A percentile compares a stretch with the other conserved stretches of the same genome.
phyloP scores from a whole-genome alignment of 345 rosid genomes.

The Rhodomyrtus tomentosa region DNA sequence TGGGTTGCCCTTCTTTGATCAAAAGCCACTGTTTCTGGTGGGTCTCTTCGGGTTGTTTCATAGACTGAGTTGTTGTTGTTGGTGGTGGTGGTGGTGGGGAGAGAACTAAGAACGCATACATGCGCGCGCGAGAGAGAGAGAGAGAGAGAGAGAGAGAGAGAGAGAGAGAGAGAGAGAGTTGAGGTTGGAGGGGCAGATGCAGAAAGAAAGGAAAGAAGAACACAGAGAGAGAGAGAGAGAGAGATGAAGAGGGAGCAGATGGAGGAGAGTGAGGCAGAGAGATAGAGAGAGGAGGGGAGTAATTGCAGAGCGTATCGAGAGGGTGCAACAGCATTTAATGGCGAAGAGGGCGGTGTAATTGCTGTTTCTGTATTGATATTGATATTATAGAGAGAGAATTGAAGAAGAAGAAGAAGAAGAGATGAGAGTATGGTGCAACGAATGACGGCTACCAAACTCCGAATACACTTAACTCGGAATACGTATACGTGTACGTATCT shows the following conservation, averaged over 20 bases:
- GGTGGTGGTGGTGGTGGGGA: neutral
- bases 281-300: constrained; percentile 39
- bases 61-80: neutral
- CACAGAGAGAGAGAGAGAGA: neutral
- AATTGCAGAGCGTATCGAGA: constrained; percentile 60
- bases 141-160: neutral
- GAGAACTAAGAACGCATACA: neutral
- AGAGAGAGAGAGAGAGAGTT: neutral
- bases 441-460: constrained; percentile 43
- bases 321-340: constrained; percentile 77
- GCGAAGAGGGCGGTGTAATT: constrained; percentile 21
- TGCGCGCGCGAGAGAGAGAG: neutral
- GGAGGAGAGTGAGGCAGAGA: neutral
- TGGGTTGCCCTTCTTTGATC: neutral
- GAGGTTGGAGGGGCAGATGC: neutral
- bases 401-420: neutral
- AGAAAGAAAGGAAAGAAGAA: neutral
- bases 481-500: neutral
- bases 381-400: constrained; percentile 1
- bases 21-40: neutral
- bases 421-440: constrained; percentile 7
- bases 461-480: neutral
- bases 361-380: neutral
- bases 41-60: neutral
- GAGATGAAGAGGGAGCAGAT: neutral